Percentiles rank a stretch among this genome's conserved stretches.
Conservation (phyloP, 352 stramenopile species). For the Phytophthora fragariaefolia region DNA sequence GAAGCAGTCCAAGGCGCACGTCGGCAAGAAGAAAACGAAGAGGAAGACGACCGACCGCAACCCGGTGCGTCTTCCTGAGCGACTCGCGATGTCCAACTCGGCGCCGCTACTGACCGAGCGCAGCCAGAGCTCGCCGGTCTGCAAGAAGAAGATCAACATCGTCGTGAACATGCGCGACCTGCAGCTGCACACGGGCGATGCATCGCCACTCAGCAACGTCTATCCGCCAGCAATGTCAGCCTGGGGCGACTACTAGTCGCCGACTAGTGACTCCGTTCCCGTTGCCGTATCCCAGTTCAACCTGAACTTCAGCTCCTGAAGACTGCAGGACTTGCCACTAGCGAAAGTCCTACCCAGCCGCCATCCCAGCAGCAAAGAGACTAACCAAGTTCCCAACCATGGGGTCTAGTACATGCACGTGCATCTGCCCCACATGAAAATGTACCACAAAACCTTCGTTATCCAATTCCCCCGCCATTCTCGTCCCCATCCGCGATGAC, state of each 20-base stretch:
- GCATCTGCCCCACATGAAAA: too few species aligned
- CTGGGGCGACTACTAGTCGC: constrained; percentile 7
- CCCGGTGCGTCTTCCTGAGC: too few species aligned
- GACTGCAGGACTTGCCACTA: too few species aligned
- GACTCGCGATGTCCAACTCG: constrained; percentile 22
- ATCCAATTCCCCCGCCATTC: background rate
- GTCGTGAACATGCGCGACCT: constrained; percentile 54
- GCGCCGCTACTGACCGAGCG: constrained; percentile 14
- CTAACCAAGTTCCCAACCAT: too few species aligned
- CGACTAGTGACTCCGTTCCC: constrained; percentile 8
- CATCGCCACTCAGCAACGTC: background rate
- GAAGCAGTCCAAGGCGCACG: constrained; percentile 33
- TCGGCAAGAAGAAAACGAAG: constrained; percentile 22
- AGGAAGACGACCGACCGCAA: constrained; percentile 11
- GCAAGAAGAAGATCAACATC: constrained; percentile 48
- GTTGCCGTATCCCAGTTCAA: too few species aligned
- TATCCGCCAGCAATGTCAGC: constrained; percentile 10
- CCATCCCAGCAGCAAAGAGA: too few species aligned
- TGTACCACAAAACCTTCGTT: too few species aligned
- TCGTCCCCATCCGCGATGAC: background rate
- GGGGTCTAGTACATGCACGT: too few species aligned
- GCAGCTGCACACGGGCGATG: constrained; percentile 20
- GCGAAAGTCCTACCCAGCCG: too few species aligned
- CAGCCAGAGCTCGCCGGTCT: constrained; percentile 10
- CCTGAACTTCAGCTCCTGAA: background rate